Evolutionary conservation across 2,329 filamentous ascomycete genomes (phyloP), one percentile per base, ranked within the genome.

Genomic region (Didymella lethalis): DNA sequence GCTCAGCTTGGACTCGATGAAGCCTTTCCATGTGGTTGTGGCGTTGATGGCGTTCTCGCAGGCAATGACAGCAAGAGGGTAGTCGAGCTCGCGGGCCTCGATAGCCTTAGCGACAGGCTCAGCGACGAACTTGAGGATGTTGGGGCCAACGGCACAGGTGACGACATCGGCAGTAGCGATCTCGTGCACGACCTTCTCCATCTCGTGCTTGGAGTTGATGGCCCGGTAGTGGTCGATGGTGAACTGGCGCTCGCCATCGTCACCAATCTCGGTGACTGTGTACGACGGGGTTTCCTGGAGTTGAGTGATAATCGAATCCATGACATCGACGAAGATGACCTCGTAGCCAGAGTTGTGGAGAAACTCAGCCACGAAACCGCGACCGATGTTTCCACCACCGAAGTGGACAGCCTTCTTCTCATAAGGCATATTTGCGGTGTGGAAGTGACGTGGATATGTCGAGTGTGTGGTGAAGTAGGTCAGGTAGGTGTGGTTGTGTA

Each of bases 1-100:
- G 20, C 86, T 83, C 43, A 93, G 91, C 82, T 95, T 89, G 69
- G 86, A 82, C 70, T 89, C 84, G 83, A 96, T 96, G 83, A 90
- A 88, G 40, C 85, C 86, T 66, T 90, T 91, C 50, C 97, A 89
- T 38, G 90, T 92, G 75, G 95, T 91, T 48, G 95, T 98, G 71
- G 93, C 95, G 65, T 92, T 92, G 75, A 98, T 97, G 76, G 92
- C 92, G 79, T 99, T 99, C 83, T 99, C 95, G 80, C 95, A 99
- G 57, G 95, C 95, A 80, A 99, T 97, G 75, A 99, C 91, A 23
- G 93, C 88, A 41, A 98, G 80, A 7, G 94, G 93, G 63, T 85
- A 85, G 54, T 82, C 76, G 45, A 78, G 77, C 26, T 87, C 84
- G 64, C 95, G 90, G 66, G 85, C 85, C 75, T 94, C 89, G 64